Evolutionary conservation across 306 rosid species (phyloP), one percentile per base, ranked within the genome.

Genomic region (Cucurbita ficifolia): DNA sequence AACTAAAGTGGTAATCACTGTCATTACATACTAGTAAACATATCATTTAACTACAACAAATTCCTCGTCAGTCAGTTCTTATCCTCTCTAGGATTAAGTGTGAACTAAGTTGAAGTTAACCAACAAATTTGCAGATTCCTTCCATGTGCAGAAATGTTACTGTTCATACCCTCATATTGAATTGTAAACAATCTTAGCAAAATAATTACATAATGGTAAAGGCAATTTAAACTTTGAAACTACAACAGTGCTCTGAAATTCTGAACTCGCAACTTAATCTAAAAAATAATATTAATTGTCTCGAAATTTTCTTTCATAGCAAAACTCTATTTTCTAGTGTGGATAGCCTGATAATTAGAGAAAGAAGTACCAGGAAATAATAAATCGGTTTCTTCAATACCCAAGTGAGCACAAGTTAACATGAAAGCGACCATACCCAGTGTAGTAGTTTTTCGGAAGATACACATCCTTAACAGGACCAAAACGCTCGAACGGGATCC

Each of bases 381-480:
- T 45, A 48, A 16, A 68, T 12, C 4, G 24, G 9, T 29, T 24
- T 49, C 74, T 70, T 49, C 58, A 49, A 70, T 24, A 19, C 38
- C 24, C 43, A 70, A 58, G 0, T 29, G 21, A 50, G 39, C 19
- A 40, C 29, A 74, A 7, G 51, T 33, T 65, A 3, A 9, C 17
- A 70, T 49, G 39, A 50, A 75, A 17, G 52, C 67, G 65, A 24
- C 38, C 80, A 73, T 84, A 95, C 99, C 97, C 89, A 54, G 96
- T 91, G 83, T 91, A 80, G 77, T 87, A 95, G 82, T 95, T 91
- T 84, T 86, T 91, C 7, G 99, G 99, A 62, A 95, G 92, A 86
- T 95, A 95, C 51, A 95, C 99, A 75, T 95, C 99, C 87, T 91
- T 95, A 82, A 95, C 96, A 5, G 95, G 92, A 69, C 99, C 99